phyloP scores from a whole-genome alignment of 2,329 filamentous ascomycete species.

The Aureobasidium sp. region DNA sequence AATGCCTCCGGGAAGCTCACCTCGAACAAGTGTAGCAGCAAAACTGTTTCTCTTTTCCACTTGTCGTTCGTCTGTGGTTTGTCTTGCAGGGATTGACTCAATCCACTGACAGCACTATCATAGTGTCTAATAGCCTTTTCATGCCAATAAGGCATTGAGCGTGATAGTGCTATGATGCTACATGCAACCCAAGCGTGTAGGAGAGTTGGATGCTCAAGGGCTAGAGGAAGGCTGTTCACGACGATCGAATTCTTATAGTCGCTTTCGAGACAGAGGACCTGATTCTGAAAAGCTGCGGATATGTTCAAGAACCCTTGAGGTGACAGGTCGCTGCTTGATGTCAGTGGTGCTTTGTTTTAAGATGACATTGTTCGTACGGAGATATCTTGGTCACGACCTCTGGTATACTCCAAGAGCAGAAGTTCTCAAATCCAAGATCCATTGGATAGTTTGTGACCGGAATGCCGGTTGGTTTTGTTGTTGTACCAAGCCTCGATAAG shows the following conservation, averaged over 20 bases:
- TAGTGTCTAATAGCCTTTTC: constrained; percentile 16
- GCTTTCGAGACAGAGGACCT: constrained; percentile 13
- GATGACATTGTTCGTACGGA: neutral
- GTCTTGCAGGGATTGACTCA: neutral
- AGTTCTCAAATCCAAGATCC: neutral
- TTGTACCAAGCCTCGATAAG: neutral
- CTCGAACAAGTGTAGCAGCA: constrained; percentile 17
- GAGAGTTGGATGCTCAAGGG: constrained; percentile 12
- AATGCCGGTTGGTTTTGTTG: neutral
- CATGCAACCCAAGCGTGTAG: constrained; percentile 17
- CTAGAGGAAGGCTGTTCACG: constrained; percentile 11
- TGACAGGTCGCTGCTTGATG: constrained; percentile 9
- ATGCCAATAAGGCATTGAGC: constrained; percentile 2
- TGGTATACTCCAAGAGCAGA: constrained; percentile 2
- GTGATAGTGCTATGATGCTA: constrained; percentile 12
- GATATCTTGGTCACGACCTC: neutral
- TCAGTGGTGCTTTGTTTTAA: neutral
- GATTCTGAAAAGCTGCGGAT: constrained; percentile 13
- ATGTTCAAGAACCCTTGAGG: constrained; percentile 11
- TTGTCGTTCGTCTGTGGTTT: neutral
- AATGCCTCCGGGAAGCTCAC: neutral
- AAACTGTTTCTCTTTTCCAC: constrained; percentile 15
- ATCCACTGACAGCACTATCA: constrained; percentile 12
- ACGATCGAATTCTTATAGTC: constrained; percentile 14
- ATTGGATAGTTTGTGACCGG: neutral